Percentiles rank a stretch among this genome's conserved stretches.
These are phyloP conservation scores for Pholiota molesta DNA, from an alignment of 768 basidiomycete genomes.

Conservation along the genomic window DNA sequence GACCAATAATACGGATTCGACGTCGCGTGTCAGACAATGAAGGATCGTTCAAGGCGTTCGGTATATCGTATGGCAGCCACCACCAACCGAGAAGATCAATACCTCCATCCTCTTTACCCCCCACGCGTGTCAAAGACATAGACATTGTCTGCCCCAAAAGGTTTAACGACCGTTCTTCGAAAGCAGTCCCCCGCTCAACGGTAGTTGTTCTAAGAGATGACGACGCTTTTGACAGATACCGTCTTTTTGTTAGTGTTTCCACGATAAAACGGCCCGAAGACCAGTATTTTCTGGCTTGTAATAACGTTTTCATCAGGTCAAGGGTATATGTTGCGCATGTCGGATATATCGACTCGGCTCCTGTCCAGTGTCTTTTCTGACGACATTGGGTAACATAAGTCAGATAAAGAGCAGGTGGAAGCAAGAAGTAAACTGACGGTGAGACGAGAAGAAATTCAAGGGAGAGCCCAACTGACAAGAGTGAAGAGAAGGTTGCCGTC, in stretches of 20 bases:
- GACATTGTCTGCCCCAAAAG: constrained; percentile 68
- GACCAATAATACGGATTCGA: constrained; percentile 76
- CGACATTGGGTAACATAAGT: background rate
- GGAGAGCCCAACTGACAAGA: too few species aligned
- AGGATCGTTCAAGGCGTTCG: constrained; percentile 2
- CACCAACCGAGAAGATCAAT: constrained; percentile 92
- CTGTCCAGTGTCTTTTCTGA: background rate
- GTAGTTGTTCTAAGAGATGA: constrained; percentile 38
- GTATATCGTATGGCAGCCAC: constrained; percentile 56
- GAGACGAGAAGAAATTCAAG: background rate
- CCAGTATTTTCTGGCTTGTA: background rate
- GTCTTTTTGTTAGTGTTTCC: background rate
- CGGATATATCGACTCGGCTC: background rate
- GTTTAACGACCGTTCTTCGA: constrained; percentile 69
- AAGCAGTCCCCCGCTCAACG: constrained; percentile 70
- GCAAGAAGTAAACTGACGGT: background rate
- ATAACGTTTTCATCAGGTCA: background rate
- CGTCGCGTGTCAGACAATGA: constrained; percentile 31
- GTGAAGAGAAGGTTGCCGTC: background rate
- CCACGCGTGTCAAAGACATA: constrained; percentile 80
- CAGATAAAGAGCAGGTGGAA: background rate
- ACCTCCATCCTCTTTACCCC: constrained; percentile 89
- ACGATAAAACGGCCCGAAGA: background rate
- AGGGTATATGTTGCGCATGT: background rate
- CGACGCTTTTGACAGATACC: background rate